Conservation (phyloP, 768 basidiomycete species). For the Boletus reticulatus region DNA sequence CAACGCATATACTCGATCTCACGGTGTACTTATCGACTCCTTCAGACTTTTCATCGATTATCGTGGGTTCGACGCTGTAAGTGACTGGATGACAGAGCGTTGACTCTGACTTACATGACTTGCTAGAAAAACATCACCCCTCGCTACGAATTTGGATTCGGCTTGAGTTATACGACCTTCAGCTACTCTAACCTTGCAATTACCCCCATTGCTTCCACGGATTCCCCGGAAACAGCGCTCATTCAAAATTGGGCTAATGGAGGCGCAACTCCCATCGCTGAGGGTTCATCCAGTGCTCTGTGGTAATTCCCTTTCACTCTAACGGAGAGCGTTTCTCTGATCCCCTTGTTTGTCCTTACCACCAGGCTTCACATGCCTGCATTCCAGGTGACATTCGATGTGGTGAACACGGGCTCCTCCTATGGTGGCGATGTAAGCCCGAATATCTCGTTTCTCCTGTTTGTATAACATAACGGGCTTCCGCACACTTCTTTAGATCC, state of each 20-base stretch:
- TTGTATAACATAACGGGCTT: not conserved
- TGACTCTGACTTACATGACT: not conserved
- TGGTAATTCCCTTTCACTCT: slow-evolving; percentile 41
- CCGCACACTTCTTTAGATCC: slow-evolving; percentile 42
- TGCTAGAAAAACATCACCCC: slow-evolving; percentile 64
- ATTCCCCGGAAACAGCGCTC: slow-evolving; percentile 32
- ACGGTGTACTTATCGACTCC: not conserved
- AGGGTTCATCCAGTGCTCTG: slow-evolving; percentile 59
- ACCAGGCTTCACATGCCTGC: slow-evolving; percentile 64
- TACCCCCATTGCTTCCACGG: slow-evolving; percentile 35
- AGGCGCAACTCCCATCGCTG: slow-evolving; percentile 47
- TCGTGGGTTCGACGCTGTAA: slow-evolving; percentile 64
- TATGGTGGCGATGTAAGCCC: slow-evolving; percentile 62
- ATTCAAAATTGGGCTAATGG: slow-evolving; percentile 58
- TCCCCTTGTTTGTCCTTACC: not conserved
- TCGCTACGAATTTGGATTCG: slow-evolving; percentile 89
- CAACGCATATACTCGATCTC: too few species aligned
- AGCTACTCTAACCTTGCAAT: slow-evolving; percentile 61
- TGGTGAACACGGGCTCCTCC: slow-evolving; percentile 61
- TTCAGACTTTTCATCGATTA: slow-evolving; percentile 66
- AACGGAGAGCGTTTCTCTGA: not conserved
- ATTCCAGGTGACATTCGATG: slow-evolving; percentile 58
- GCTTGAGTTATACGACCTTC: slow-evolving; percentile 84
- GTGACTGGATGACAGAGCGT: slow-evolving; percentile 20
- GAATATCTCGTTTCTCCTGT: not conserved